Percentiles rank a stretch among this genome's conserved stretches.
Evolutionary conservation across 352 stramenopile species (phyloP).

Genomic region (Phytophthora lateralis): DNA sequence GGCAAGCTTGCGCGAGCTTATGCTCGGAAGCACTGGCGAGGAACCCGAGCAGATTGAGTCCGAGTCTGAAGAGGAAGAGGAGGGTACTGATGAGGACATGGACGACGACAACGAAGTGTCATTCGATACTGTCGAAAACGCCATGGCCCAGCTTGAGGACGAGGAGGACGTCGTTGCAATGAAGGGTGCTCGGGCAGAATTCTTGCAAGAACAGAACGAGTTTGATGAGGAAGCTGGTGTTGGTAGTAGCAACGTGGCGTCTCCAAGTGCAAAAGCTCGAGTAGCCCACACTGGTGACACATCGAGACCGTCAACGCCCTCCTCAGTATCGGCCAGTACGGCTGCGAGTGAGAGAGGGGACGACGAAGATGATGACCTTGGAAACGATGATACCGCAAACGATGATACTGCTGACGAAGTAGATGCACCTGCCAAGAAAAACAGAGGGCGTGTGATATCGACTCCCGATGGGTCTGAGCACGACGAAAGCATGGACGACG

Average conservation of each 20-base stretch:
- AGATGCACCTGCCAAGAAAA: constrained; percentile 9
- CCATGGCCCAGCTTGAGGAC: constrained; percentile 96
- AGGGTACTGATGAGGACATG: constrained; percentile 44
- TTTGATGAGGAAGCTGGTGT: constrained; percentile 59
- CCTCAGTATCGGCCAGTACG: constrained; percentile 42
- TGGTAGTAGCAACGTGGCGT: constrained; percentile 14
- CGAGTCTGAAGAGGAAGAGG: constrained; percentile 44
- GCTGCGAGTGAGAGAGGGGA: constrained; percentile 48
- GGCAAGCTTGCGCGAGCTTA: constrained; percentile 89
- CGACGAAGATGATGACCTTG: constrained; percentile 43
- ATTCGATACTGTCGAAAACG: constrained; percentile 85
- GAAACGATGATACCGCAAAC: constrained; percentile 30
- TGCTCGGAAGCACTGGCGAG: constrained; percentile 53
- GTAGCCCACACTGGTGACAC: constrained; percentile 3
- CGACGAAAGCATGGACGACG: constrained; percentile 50
- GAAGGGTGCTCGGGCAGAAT: constrained; percentile 73
- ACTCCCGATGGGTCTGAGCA: constrained; percentile 28
- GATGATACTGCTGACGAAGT: constrained; percentile 20
- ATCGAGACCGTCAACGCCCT: constrained; percentile 41
- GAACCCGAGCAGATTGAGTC: constrained; percentile 37
- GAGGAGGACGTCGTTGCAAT: constrained; percentile 95
- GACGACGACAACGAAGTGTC: constrained; percentile 59
- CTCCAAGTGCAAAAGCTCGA: constrained; percentile 5
- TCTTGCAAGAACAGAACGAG: constrained; percentile 58
- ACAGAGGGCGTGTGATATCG: not conserved